A percentile compares a stretch with the other conserved stretches of the same genome.
These are phyloP conservation scores for Ascochyta koolunga DNA, from an alignment of 2,329 filamentous ascomycete genomes.

Conservation along the genomic window DNA sequence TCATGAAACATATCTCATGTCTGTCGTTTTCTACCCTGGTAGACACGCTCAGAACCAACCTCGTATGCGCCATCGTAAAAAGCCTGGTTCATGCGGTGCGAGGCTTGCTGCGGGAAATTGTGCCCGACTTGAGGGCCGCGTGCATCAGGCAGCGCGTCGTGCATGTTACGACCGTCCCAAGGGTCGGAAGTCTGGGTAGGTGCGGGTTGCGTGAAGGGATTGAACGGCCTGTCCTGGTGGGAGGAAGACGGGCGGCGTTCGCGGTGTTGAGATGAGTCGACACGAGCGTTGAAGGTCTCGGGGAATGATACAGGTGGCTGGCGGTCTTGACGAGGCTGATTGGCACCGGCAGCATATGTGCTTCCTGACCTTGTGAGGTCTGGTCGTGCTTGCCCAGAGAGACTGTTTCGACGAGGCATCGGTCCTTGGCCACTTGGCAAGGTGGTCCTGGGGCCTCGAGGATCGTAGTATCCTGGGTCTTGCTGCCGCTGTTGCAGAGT, in stretches of 20 bases:
- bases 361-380: not conserved
- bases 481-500: slow-evolving; percentile 30
- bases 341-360: not conserved
- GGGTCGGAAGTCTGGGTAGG: slow-evolving; percentile 15
- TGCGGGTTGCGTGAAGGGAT: slow-evolving; percentile 18
- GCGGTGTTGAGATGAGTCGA: not conserved
- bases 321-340: not conserved
- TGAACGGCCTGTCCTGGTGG: slow-evolving; percentile 6
- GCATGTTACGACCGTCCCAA: slow-evolving; percentile 34
- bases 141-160: slow-evolving; percentile 24
- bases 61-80: slow-evolving; percentile 24
- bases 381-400: not conserved
- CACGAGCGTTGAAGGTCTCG: not conserved
- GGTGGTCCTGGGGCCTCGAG: slow-evolving; percentile 22
- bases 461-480: slow-evolving; percentile 31
- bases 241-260: slow-evolving; percentile 1
- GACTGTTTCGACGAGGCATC: not conserved
- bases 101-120: slow-evolving; percentile 26
- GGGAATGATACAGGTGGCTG: not conserved
- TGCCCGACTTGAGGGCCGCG: slow-evolving; percentile 9
- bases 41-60: slow-evolving; percentile 6
- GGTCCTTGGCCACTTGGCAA: slow-evolving; percentile 7
- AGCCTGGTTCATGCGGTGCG: slow-evolving; percentile 20
- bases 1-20: not conserved
- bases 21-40: not conserved